Percentiles rank a stretch among this genome's conserved stretches.
Evolutionary conservation across 2,329 filamentous ascomycete species (phyloP).

Genomic region (Colletotrichum ledebouriae): DNA sequence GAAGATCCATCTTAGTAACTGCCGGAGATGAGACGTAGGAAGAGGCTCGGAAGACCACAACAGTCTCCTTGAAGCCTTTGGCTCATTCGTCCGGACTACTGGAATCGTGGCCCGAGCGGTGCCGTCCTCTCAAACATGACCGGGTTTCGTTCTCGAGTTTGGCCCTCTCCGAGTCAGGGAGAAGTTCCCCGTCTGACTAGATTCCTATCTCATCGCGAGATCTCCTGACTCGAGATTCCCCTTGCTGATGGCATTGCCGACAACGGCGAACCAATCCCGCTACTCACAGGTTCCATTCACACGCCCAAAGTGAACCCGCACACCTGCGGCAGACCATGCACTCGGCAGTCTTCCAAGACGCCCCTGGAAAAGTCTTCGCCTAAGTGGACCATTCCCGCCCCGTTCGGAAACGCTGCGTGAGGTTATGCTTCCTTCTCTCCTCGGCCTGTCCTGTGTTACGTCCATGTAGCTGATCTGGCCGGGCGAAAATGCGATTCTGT

Average conservation of each 20-base stretch:
- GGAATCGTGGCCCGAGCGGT: slow-evolving; percentile 11
- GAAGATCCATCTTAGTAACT: background rate
- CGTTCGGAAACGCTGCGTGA: slow-evolving; percentile 1
- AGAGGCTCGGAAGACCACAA: background rate
- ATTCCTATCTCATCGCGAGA: background rate
- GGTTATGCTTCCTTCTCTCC: background rate
- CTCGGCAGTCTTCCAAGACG: background rate
- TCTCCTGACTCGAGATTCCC: slow-evolving; percentile 12
- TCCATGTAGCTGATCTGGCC: background rate
- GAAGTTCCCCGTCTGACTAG: slow-evolving; percentile 1
- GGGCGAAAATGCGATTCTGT: background rate
- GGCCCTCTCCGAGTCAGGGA: slow-evolving; percentile 5
- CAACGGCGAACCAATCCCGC: slow-evolving; percentile 8
- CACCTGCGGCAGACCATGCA: slow-evolving; percentile 1
- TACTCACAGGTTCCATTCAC: background rate
- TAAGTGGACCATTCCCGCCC: slow-evolving; percentile 5
- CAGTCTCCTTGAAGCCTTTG: background rate
- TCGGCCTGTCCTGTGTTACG: slow-evolving; percentile 6
- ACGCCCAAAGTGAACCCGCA: slow-evolving; percentile 1
- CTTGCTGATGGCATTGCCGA: slow-evolving; percentile 4
- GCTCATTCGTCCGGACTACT: slow-evolving; percentile 12
- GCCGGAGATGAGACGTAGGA: background rate
- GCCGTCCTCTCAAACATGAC: slow-evolving; percentile 16
- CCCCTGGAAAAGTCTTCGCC: background rate
- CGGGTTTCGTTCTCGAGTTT: slow-evolving; percentile 2